Evolutionary conservation across 768 basidiomycete genomes (phyloP).

Genomic region (Imleria badia): DNA sequence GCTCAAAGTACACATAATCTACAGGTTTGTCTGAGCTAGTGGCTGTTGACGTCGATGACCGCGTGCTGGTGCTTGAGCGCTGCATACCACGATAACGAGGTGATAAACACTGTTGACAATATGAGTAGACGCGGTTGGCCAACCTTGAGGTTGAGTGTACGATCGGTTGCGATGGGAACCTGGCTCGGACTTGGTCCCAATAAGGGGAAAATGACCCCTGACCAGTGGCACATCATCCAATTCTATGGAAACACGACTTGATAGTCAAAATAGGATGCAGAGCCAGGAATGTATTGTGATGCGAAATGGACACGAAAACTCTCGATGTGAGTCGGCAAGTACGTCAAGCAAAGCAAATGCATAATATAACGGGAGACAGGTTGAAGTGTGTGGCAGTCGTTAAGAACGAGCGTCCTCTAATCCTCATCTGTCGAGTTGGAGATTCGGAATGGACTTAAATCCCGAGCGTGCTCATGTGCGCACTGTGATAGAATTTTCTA

Average conservation of each 20-base stretch:
- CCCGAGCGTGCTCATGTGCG: neutral
- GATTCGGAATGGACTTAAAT: neutral
- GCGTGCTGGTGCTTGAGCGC: constrained; percentile 32
- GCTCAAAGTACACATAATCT: constrained; percentile 93
- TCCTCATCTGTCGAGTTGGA: neutral
- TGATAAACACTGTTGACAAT: neutral
- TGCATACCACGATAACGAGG: constrained; percentile 21
- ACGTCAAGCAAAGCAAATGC: neutral
- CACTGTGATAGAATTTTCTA: constrained; percentile 3
- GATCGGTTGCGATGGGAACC: constrained; percentile 22
- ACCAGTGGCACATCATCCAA: too few species aligned
- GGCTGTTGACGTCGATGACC: constrained; percentile 22
- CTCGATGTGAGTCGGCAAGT: neutral
- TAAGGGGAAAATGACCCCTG: constrained; percentile 2
- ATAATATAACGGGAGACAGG: neutral
- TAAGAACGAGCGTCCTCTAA: neutral
- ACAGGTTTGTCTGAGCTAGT: constrained; percentile 38
- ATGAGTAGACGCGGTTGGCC: neutral
- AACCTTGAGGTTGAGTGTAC: neutral
- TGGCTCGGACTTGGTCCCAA: neutral
- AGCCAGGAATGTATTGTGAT: constrained; percentile 4
- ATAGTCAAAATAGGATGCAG: neutral
- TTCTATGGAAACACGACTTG: too few species aligned
- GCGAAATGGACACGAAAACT: constrained; percentile 4
- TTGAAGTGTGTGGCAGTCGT: neutral